Base-by-base conservation (phyloP, 345 rosid species). In the Rhodamnia argentea region DNA sequence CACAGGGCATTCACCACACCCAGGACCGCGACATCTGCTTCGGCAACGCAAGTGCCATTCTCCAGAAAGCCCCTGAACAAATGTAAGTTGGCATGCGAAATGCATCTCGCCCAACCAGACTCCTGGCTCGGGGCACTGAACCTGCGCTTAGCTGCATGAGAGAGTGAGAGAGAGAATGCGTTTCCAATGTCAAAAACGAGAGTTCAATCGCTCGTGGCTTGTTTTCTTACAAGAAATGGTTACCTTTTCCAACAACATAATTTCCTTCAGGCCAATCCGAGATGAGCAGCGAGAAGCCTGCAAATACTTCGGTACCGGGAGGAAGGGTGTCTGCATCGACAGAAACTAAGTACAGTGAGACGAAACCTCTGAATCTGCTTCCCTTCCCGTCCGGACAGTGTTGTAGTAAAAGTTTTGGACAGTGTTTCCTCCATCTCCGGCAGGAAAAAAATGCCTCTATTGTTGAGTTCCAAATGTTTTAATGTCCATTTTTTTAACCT, bases 11-110 rank as follows among this genome's bases (percentile, higher is more conserved):
- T 42, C 20, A 86, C 86, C 82, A 86, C 56, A 58, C 91, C 93
- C 10, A 70, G 90, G 55, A 91, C 84, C 3, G 82, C 89, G 60
- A 92, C 90, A 81, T 89, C 92, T 51, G 92, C 92, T 81, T 89
- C 90, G 74, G 90, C 90, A 18, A 84, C 5, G 86, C 91, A 89
- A 9, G 51, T 58, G 81, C 88, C 91, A 50, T 83, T 84, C 83
- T 52, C 82, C 32, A 86, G 27, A 55, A 52, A 86, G 22, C 89
- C 0, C 76, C 44, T 5, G 29, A 10, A 42, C 84, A 44, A 37
- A 37, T 37, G 15, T 23, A 91, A 83, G 22, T 29, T 59, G 29
- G 29, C 22, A 12, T 57, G 85, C 5, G 92, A 60, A 29, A 88
- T 51, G 82, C 84, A 93, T 60, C 47, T 83, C 44, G 75, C 18